Conservation (phyloP, 2,329 filamentous ascomycete species). For the Clonostachys byssicola region DNA sequence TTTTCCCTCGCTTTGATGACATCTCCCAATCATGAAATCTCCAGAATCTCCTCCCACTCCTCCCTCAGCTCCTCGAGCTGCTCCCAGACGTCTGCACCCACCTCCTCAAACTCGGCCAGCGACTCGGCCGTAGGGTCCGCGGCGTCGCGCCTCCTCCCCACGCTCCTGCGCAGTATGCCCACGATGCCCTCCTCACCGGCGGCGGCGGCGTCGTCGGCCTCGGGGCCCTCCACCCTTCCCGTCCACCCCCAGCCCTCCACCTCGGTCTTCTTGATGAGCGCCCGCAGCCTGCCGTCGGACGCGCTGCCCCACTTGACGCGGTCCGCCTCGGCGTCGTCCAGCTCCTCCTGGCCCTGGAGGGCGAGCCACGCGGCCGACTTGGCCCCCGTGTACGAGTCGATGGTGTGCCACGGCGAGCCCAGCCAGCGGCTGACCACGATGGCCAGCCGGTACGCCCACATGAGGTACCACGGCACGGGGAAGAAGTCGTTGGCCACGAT, state of each 20-base stretch:
- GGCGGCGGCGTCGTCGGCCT: conserved; percentile 34
- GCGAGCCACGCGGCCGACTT: conserved; percentile 74
- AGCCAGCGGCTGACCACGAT: conserved; percentile 72
- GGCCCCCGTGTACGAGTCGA: conserved; percentile 73
- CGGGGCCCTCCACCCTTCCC: conserved; percentile 44
- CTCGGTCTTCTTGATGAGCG: conserved; percentile 70
- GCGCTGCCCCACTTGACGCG: conserved; percentile 80
- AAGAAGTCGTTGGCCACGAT: conserved; percentile 81
- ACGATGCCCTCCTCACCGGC: conserved; percentile 36
- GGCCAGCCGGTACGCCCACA: conserved; percentile 61
- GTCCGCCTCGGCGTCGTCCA: conserved; percentile 53
- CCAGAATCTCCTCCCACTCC: conserved; percentile 53
- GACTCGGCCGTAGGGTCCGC: conserved; percentile 56
- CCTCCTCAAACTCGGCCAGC: conserved; percentile 55
- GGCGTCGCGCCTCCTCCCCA: conserved; percentile 56
- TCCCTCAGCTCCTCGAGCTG: conserved; percentile 68
- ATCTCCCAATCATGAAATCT: conserved; percentile 4
- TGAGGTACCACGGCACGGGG: conserved; percentile 65
- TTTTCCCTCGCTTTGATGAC: conserved; percentile 1
- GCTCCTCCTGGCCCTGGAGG: conserved; percentile 58
- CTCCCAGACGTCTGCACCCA: conserved; percentile 59
- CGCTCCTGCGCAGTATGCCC: conserved; percentile 44
- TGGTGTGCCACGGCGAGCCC: conserved; percentile 85
- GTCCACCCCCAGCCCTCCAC: conserved; percentile 82
- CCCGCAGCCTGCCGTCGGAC: conserved; percentile 52